Conservation (phyloP, 129 eudicot species). For the Apium graveolens region DNA sequence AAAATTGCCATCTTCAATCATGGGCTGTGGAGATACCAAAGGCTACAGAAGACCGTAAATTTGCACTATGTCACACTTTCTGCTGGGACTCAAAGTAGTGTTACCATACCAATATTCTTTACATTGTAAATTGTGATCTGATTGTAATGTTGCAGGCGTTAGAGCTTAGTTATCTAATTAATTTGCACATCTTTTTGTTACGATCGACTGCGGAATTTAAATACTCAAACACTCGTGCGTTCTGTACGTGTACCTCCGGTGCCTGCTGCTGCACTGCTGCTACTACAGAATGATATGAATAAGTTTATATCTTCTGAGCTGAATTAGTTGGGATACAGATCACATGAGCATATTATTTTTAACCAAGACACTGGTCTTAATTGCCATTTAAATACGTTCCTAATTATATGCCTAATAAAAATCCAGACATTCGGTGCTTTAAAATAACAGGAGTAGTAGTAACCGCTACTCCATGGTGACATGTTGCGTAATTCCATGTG, state of each 20-base stretch:
- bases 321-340: not conserved
- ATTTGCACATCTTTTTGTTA: not conserved
- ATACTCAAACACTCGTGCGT: not conserved
- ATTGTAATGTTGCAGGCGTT: not conserved
- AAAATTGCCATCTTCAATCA: constrained; percentile 47
- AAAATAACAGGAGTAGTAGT: too few species aligned
- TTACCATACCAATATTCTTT: not conserved
- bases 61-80: not conserved
- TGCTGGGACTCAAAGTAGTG: not conserved
- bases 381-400: not conserved
- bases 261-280: too few species aligned
- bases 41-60: constrained; percentile 33
- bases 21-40: constrained; percentile 79
- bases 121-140: not conserved
- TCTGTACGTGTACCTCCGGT: not conserved
- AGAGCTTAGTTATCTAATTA: not conserved
- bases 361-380: not conserved
- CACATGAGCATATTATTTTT: not conserved
- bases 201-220: not conserved
- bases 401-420: not conserved
- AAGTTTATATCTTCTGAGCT: not conserved
- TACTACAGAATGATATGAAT: not conserved
- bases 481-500: too few species aligned
- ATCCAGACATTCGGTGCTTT: not conserved
- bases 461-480: too few species aligned